Conservation (phyloP, 805 yeast species). For the Lipomyces sp. region DNA sequence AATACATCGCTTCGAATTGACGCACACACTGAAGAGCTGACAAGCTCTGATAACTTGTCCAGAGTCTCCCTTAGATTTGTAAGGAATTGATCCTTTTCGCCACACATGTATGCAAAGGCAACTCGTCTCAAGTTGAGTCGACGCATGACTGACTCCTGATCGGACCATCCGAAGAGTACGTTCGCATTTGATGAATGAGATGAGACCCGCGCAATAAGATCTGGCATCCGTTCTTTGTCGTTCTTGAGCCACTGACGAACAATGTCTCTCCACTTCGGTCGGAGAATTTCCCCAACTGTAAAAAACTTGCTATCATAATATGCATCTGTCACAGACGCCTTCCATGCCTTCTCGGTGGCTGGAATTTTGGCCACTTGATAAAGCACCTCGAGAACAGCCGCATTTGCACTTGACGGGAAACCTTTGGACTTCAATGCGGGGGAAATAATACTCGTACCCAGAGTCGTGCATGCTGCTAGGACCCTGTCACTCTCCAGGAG, state of each 20-base stretch:
- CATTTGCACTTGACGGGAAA: conserved; percentile 49
- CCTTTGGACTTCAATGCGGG: conserved; percentile 58
- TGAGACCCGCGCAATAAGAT: conserved; percentile 52
- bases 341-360: conserved; percentile 63
- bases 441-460: conserved; percentile 58
- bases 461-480: conserved; percentile 53
- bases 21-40: conserved; percentile 45
- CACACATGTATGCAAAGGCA: conserved; percentile 64
- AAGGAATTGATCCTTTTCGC: conserved; percentile 61
- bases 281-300: conserved; percentile 42
- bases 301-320: conserved; percentile 68
- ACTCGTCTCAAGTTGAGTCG: conserved; percentile 63
- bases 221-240: conserved; percentile 65
- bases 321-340: conserved; percentile 62
- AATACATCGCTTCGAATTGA: conserved; percentile 53
- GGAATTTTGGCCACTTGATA: conserved; percentile 44
- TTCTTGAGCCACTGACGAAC: conserved; percentile 65
- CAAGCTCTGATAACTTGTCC: conserved; percentile 51
- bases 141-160: conserved; percentile 63
- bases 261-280: conserved; percentile 58
- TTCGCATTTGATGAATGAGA: conserved; percentile 58
- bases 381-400: conserved; percentile 54
- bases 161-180: conserved; percentile 74
- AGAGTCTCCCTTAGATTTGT: conserved; percentile 56
- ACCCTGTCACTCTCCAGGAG: conserved; percentile 68